Percentiles rank a stretch among this genome's conserved stretches.
phyloP scores from a whole-genome alignment of 352 stramenopile genomes.

The Phytophthora hibernalis region DNA sequence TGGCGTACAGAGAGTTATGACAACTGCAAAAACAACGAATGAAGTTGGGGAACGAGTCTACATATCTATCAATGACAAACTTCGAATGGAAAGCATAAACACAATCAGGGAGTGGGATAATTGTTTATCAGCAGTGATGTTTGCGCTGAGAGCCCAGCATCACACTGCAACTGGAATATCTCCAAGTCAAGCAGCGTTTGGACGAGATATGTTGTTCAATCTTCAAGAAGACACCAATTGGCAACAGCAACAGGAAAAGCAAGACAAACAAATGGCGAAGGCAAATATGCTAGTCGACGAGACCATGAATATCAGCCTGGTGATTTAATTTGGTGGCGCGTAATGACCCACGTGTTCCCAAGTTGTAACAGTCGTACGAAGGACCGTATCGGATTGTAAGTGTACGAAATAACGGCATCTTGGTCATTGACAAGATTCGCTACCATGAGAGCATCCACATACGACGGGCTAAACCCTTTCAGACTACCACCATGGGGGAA shows the following conservation, averaged over 20 bases:
- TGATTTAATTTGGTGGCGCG: background rate
- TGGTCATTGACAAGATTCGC: background rate
- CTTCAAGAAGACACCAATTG: background rate
- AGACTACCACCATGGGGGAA: background rate
- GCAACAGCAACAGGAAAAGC: background rate
- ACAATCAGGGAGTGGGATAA: background rate
- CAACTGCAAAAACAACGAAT: background rate
- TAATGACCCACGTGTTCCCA: background rate
- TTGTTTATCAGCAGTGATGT: background rate
- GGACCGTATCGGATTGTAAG: background rate
- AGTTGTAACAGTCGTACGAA: background rate
- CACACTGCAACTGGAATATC: background rate
- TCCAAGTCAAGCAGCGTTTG: conserved; percentile 6
- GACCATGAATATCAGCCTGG: conserved; percentile 2
- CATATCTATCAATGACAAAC: background rate
- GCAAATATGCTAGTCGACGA: background rate
- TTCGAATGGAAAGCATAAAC: background rate
- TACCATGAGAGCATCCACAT: conserved; percentile 5
- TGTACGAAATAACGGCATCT: background rate
- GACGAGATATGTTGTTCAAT: conserved; percentile 4
- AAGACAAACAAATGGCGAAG: background rate
- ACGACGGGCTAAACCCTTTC: background rate
- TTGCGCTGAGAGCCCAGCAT: background rate
- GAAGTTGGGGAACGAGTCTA: background rate
- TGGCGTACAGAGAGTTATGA: background rate